phyloP scores from a whole-genome alignment of 2,329 filamentous ascomycete species.

The Pseudonectria foliicola region DNA sequence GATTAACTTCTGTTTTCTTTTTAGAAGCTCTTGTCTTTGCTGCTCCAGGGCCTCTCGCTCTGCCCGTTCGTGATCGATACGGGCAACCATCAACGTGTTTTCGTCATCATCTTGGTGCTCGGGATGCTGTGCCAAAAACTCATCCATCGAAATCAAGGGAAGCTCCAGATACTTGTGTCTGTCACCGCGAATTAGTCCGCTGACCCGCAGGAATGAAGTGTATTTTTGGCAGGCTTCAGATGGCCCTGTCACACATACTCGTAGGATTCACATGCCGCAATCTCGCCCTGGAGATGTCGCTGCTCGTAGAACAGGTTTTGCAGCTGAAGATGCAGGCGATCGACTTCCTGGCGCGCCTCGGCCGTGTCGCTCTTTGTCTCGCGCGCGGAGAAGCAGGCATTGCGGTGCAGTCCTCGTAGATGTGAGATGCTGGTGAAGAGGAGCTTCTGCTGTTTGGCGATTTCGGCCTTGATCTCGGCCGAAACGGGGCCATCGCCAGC shows the following conservation, averaged over 20 bases:
- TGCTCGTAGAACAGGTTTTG: constrained; percentile 98
- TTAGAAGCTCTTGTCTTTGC: constrained; percentile 69
- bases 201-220: too few relatives aligned
- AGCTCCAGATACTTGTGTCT: constrained; percentile 85
- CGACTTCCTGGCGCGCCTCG: constrained; percentile 83
- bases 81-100: constrained; percentile 77
- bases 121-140: constrained; percentile 71
- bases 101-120: constrained; percentile 67
- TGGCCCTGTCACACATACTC: constrained; percentile 53
- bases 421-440: constrained; percentile 73
- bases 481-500: constrained; percentile 36
- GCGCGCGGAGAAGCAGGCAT: constrained; percentile 72
- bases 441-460: constrained; percentile 71
- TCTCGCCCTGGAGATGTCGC: constrained; percentile 82
- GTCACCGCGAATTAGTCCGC: constrained; percentile 5
- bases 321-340: constrained; percentile 81
- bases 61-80: constrained; percentile 83
- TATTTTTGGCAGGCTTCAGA: neutral
- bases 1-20: constrained; percentile 55
- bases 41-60: constrained; percentile 82
- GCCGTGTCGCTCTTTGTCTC: constrained; percentile 82
- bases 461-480: constrained; percentile 46
- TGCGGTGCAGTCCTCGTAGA: constrained; percentile 74
- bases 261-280: constrained; percentile 81
- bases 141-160: constrained; percentile 73